Conservation (phyloP, 139 green algal genomes). For the Haematococcus sp. region DNA sequence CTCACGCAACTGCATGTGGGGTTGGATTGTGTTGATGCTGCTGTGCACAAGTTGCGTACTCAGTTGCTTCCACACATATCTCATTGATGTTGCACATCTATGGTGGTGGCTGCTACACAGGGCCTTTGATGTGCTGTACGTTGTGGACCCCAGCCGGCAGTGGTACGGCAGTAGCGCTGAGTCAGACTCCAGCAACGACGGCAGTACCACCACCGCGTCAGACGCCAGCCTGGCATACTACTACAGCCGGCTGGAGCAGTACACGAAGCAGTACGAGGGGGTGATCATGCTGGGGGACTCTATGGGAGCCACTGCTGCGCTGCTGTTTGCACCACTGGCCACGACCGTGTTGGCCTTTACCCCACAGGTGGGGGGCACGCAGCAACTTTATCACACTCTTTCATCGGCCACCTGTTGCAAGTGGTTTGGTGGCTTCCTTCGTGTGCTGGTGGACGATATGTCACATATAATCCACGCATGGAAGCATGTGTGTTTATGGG, state of each 20-base stretch:
- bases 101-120: conserved; percentile 27
- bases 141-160: conserved; percentile 67
- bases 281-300: conserved; percentile 89
- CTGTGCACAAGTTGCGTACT: no score
- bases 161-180: conserved; percentile 63
- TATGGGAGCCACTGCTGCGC: conserved; percentile 85
- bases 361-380: conserved; percentile 85
- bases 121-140: conserved; percentile 81
- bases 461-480: no score
- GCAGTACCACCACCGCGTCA: conserved; percentile 1
- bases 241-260: conserved; percentile 13
- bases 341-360: conserved; percentile 82
- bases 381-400: no score
- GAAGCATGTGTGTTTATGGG: no score
- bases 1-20: no score
- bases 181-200: neutral
- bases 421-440: no score
- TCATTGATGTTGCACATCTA: no score
- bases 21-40: no score
- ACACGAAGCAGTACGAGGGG: conserved; percentile 53
- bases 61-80: no score
- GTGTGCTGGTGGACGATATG: no score
- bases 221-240: conserved; percentile 9
- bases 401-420: no score
- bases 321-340: conserved; percentile 79